Percentiles rank a stretch among this genome's conserved stretches.
Evolutionary conservation across 495 filamentous ascomycete genomes (phyloP).

Genomic region (Chlorociboria aeruginascens): DNA sequence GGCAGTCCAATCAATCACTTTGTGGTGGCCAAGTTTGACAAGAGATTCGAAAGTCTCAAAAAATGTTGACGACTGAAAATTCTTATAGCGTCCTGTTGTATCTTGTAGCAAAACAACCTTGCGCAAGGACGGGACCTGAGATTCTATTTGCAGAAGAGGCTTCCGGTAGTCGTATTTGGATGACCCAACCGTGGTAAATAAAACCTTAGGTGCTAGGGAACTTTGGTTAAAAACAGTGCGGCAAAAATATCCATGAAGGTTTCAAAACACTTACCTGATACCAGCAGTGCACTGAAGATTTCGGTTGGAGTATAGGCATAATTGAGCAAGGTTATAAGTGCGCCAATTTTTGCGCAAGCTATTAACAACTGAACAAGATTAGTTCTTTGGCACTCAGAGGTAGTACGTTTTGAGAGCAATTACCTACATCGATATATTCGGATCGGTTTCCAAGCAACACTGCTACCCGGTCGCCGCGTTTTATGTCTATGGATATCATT

Average conservation of each 20-base stretch:
- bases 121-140: neutral
- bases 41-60: no score
- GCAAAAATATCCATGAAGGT: neutral
- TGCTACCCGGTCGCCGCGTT: neutral
- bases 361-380: neutral
- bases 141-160: neutral
- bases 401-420: neutral
- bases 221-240: neutral
- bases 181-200: neutral
- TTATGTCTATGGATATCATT: neutral
- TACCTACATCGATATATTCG: neutral
- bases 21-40: no score
- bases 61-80: no score
- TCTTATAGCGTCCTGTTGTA: slow-evolving; percentile 9
- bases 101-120: neutral
- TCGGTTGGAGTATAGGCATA: neutral
- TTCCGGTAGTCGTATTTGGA: neutral
- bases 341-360: slow-evolving; percentile 1
- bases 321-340: neutral
- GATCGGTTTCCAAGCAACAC: neutral
- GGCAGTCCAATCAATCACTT: no score
- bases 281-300: neutral
- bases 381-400: neutral
- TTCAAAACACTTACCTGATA: neutral
- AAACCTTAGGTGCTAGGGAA: neutral